Evolutionary conservation across 257 asterid genomes (phyloP).

Genomic region (Solanum sejunctum): DNA sequence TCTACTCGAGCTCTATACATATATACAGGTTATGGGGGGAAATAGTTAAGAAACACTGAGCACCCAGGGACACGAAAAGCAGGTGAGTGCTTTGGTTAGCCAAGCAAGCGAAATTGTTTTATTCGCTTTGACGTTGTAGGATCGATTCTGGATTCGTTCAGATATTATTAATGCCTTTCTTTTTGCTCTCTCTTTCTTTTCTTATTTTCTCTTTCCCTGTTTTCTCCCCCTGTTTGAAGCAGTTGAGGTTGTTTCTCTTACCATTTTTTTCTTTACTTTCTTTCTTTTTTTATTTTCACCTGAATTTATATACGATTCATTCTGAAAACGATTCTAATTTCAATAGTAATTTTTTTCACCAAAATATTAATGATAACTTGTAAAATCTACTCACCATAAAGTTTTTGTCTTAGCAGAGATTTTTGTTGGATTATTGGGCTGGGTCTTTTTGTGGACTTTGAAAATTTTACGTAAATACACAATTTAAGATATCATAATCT

Average conservation of each 20-base stretch:
- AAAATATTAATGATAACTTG: neutral
- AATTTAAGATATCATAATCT: too few species aligned
- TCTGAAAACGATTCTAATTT: too few species aligned
- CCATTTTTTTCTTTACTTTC: neutral
- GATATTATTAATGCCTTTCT: neutral
- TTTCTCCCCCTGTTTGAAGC: neutral
- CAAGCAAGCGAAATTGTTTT: neutral
- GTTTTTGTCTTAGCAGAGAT: too few species aligned
- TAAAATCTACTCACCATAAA: neutral
- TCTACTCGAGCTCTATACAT: neutral
- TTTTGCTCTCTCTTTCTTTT: neutral
- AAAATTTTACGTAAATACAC: too few species aligned
- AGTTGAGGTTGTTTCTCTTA: neutral
- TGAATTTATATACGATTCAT: neutral
- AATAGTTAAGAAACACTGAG: neutral
- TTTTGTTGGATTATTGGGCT: too few species aligned
- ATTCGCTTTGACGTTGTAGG: neutral
- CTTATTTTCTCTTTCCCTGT: too few species aligned
- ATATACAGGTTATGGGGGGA: neutral
- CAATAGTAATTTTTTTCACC: neutral
- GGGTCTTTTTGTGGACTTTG: too few species aligned
- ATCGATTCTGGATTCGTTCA: neutral
- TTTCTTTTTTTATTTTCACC: too few species aligned
- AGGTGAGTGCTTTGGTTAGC: neutral
- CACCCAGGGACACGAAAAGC: neutral